Evolutionary conservation across 306 rosid genomes (phyloP).

Genomic region (Corylus avellana): DNA sequence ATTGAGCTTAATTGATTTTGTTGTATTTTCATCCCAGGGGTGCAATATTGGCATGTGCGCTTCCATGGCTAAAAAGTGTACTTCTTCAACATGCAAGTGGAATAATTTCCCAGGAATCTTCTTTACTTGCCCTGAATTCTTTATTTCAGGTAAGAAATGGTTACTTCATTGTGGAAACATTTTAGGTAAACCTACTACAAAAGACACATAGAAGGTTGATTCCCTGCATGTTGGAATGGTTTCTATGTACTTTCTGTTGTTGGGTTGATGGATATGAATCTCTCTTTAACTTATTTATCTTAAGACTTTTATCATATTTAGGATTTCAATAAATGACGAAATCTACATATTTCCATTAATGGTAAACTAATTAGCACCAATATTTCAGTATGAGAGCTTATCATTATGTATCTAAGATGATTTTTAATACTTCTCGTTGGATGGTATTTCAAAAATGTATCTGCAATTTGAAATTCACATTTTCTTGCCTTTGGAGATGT

Average conservation of each 20-base stretch:
- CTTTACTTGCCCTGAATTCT: constrained; percentile 68
- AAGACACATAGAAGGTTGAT: constrained; percentile 7
- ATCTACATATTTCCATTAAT: neutral
- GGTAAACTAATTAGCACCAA: neutral
- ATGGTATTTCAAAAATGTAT: neutral
- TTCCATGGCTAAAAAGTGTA: constrained; percentile 73
- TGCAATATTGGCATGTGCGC: constrained; percentile 73
- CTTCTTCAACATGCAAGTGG: constrained; percentile 76
- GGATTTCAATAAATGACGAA: neutral
- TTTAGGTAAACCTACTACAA: neutral
- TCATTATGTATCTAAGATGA: neutral
- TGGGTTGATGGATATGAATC: neutral
- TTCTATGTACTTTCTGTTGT: neutral
- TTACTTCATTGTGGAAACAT: neutral
- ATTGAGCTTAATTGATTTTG: neutral
- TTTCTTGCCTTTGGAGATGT: neutral
- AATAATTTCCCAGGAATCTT: constrained; percentile 77
- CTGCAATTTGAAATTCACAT: neutral
- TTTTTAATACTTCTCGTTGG: neutral
- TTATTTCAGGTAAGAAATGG: constrained; percentile 63
- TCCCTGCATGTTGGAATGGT: neutral
- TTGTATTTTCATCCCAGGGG: constrained; percentile 43
- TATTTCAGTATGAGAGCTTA: neutral
- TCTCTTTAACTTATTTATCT: neutral
- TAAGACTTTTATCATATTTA: neutral